Percentiles rank a stretch among this genome's conserved stretches.
Conservation (phyloP, 139 green algal species). For the Picochlorum sp. region DNA sequence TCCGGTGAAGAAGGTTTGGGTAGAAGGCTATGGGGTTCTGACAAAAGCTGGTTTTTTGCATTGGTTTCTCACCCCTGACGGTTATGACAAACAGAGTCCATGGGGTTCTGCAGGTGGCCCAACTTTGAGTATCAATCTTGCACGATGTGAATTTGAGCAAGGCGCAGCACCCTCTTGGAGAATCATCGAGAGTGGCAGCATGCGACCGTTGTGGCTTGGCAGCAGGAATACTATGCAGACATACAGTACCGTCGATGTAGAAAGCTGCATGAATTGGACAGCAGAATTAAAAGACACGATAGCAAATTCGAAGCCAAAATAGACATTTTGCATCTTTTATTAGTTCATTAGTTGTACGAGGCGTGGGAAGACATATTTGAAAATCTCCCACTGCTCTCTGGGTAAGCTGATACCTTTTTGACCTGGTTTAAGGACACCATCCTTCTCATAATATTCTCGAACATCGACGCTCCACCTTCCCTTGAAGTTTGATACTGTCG, state of each 20-base stretch:
- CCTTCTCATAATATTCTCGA: slow-evolving; percentile 43
- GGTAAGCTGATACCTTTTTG: slow-evolving; percentile 34
- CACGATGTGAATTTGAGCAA: slow-evolving; percentile 31
- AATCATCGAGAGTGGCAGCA: slow-evolving; percentile 36
- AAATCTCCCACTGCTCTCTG: slow-evolving; percentile 7
- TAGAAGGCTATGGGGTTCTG: slow-evolving; percentile 45
- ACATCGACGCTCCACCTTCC: slow-evolving; percentile 22
- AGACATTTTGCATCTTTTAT: too few species aligned
- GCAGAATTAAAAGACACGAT: slow-evolving; percentile 3
- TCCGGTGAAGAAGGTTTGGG: slow-evolving; percentile 25
- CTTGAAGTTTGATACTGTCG: background rate
- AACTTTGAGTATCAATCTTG: slow-evolving; percentile 30
- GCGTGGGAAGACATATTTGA: background rate
- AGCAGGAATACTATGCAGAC: slow-evolving; percentile 14
- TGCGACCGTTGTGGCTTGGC: slow-evolving; percentile 12
- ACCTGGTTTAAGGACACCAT: slow-evolving; percentile 14
- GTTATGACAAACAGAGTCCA: background rate
- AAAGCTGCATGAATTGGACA: slow-evolving; percentile 22
- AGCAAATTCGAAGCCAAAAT: background rate
- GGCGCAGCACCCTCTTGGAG: slow-evolving; percentile 48
- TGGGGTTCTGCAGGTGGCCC: background rate
- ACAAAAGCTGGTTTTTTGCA: slow-evolving; percentile 54
- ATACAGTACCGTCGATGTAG: slow-evolving; percentile 19
- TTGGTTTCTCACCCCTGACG: slow-evolving; percentile 25
- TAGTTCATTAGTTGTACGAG: slow-evolving; percentile 1